Percentiles rank a stretch among this genome's conserved stretches.
These are phyloP conservation scores for Takashimella tepidaria DNA, from an alignment of 1,284 basidiomycete species.

Conservation along the genomic window DNA sequence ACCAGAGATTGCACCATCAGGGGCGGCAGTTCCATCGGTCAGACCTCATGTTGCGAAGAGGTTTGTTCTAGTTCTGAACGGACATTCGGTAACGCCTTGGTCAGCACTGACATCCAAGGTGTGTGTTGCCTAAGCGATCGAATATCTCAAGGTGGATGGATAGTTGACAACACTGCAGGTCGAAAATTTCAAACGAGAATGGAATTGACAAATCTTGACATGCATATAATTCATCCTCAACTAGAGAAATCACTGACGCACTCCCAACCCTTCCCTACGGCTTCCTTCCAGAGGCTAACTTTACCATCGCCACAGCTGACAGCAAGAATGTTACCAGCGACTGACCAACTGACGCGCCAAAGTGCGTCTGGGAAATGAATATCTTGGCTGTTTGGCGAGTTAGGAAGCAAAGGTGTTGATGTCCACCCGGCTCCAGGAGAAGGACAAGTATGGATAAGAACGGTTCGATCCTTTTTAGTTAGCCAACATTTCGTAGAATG, in stretches of 20 bases:
- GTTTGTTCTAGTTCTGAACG: slow-evolving; percentile 32
- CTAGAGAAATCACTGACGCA: slow-evolving; percentile 90
- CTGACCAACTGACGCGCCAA: slow-evolving; percentile 95
- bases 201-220: background rate
- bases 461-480: slow-evolving; percentile 67
- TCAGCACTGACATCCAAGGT: slow-evolving; percentile 21
- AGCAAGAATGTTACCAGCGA: slow-evolving; percentile 92
- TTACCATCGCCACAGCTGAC: slow-evolving; percentile 98
- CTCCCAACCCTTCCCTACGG: slow-evolving; percentile 92
- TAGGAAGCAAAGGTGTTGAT: slow-evolving; percentile 77
- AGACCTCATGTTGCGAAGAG: slow-evolving; percentile 6
- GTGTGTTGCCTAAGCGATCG: background rate
- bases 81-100: slow-evolving; percentile 26
- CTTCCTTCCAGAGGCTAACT: slow-evolving; percentile 98
- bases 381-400: slow-evolving; percentile 46
- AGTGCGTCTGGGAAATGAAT: slow-evolving; percentile 91
- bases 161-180: no score
- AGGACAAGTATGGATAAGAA: slow-evolving; percentile 91
- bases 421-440: slow-evolving; percentile 73
- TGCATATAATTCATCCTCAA: slow-evolving; percentile 36
- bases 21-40: slow-evolving; percentile 13
- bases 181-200: background rate
- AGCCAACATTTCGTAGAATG: background rate
- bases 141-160: background rate
- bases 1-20: slow-evolving; percentile 7